Evolutionary conservation across 495 filamentous ascomycete genomes (phyloP).

Genomic region (Penicillium crystallinum): DNA sequence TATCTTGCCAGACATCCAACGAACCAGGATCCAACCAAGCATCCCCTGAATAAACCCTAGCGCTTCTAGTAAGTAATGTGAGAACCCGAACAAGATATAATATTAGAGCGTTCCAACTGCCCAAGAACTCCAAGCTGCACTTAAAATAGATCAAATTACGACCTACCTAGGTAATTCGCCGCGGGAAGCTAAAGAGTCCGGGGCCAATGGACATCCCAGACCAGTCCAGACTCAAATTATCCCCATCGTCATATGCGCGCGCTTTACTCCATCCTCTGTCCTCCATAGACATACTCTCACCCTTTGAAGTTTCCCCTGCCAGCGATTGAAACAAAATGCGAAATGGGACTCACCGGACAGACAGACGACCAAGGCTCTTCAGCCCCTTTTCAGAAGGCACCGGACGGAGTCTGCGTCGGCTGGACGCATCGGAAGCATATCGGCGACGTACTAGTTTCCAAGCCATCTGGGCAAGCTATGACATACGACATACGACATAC

Average conservation of each 20-base stretch:
- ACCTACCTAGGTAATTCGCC: background rate
- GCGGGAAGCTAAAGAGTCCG: slow-evolving; percentile 5
- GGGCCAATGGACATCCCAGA: slow-evolving; percentile 3
- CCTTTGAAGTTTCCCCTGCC: background rate
- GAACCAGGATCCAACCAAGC: background rate
- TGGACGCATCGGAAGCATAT: slow-evolving; percentile 10
- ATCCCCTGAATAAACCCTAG: background rate
- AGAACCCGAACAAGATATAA: background rate
- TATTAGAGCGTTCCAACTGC: too few species aligned
- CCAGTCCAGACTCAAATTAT: slow-evolving; percentile 5
- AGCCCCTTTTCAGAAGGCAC: background rate
- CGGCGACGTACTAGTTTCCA: slow-evolving; percentile 17
- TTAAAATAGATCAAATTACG: slow-evolving; percentile 3
- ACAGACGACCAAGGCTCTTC: background rate
- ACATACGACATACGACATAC: background rate
- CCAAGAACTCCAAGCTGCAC: background rate
- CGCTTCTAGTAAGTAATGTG: background rate
- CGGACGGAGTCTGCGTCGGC: slow-evolving; percentile 4
- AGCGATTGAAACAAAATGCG: slow-evolving; percentile 6
- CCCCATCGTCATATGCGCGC: slow-evolving; percentile 7
- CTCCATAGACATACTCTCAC: background rate
- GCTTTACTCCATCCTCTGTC: background rate
- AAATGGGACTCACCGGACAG: background rate
- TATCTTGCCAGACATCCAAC: background rate
- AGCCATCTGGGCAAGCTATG: slow-evolving; percentile 13